A percentile compares a stretch with the other conserved stretches of the same genome.
Evolutionary conservation across 805 yeast species (phyloP).

Genomic region (Saccharomycopsis selenospora): DNA sequence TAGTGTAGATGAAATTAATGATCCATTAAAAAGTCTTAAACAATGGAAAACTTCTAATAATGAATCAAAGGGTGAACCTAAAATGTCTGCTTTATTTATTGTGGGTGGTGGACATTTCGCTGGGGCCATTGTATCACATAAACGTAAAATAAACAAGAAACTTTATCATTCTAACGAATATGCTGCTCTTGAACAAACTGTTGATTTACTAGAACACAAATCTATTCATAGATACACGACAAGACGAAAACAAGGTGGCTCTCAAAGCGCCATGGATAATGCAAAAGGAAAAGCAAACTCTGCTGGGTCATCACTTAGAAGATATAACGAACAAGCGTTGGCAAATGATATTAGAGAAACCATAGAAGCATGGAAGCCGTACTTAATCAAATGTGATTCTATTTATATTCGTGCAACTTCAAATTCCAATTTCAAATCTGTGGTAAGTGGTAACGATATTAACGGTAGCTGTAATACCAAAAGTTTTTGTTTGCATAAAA

Average conservation of each 20-base stretch:
- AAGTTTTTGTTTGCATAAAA: slow-evolving; percentile 35
- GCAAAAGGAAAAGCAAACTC: slow-evolving; percentile 93
- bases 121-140: slow-evolving; percentile 82
- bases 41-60: slow-evolving; percentile 28
- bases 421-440: slow-evolving; percentile 50
- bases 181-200: slow-evolving; percentile 52
- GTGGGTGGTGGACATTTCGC: slow-evolving; percentile 98
- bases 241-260: slow-evolving; percentile 95
- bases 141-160: slow-evolving; percentile 48
- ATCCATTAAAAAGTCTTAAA: slow-evolving; percentile 46
- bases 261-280: slow-evolving; percentile 88
- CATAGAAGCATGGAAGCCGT: slow-evolving; percentile 54
- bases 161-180: slow-evolving; percentile 37
- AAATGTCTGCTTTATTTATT: slow-evolving; percentile 76
- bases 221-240: slow-evolving; percentile 94
- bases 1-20: slow-evolving; percentile 31
- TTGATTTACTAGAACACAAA: slow-evolving; percentile 62
- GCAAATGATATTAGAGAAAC: slow-evolving; percentile 70
- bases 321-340: slow-evolving; percentile 83
- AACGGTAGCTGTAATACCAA: neutral
- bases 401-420: slow-evolving; percentile 82
- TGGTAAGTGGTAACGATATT: slow-evolving; percentile 58
- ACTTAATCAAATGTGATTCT: slow-evolving; percentile 53
- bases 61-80: slow-evolving; percentile 21
- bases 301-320: slow-evolving; percentile 85